phyloP scores from a whole-genome alignment of 2,329 filamentous ascomycete genomes.

The Colletotrichum orbiculare region DNA sequence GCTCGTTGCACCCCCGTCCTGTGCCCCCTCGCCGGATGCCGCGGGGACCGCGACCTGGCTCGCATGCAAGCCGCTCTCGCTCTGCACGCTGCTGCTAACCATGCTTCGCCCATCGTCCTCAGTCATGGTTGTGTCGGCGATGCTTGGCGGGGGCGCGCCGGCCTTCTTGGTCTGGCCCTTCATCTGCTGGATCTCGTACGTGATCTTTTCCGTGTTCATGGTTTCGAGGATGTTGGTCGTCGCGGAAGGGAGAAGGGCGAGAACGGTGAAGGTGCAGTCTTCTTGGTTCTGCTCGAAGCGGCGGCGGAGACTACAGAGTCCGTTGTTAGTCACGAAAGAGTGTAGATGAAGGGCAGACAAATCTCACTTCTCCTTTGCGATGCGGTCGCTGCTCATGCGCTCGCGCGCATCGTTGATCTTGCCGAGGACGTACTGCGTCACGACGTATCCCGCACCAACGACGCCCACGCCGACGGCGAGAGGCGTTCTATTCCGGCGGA shows the following conservation, averaged over 20 bases:
- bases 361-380: slow-evolving; percentile 93
- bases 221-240: slow-evolving; percentile 89
- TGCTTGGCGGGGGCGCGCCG: slow-evolving; percentile 67
- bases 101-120: slow-evolving; percentile 88
- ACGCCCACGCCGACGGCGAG: slow-evolving; percentile 90
- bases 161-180: slow-evolving; percentile 69
- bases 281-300: slow-evolving; percentile 99
- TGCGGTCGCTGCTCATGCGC: slow-evolving; percentile 95
- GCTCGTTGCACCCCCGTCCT: slow-evolving; percentile 33
- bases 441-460: slow-evolving; percentile 89
- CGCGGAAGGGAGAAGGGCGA: slow-evolving; percentile 93
- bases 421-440: slow-evolving; percentile 89
- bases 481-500: slow-evolving; percentile 90
- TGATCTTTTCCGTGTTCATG: slow-evolving; percentile 91
- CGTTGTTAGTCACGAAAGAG: slow-evolving; percentile 9
- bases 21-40: slow-evolving; percentile 42
- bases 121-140: slow-evolving; percentile 77
- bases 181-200: slow-evolving; percentile 93
- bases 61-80: slow-evolving; percentile 84
- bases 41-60: slow-evolving; percentile 76
- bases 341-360: background rate
- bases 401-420: slow-evolving; percentile 95
- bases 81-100: slow-evolving; percentile 71
- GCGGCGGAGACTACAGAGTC: slow-evolving; percentile 78
- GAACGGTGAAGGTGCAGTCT: slow-evolving; percentile 96